These are phyloP conservation scores for Monosporascus sp. DNA, from an alignment of 2,329 filamentous ascomycete genomes.

Conservation along the genomic window DNA sequence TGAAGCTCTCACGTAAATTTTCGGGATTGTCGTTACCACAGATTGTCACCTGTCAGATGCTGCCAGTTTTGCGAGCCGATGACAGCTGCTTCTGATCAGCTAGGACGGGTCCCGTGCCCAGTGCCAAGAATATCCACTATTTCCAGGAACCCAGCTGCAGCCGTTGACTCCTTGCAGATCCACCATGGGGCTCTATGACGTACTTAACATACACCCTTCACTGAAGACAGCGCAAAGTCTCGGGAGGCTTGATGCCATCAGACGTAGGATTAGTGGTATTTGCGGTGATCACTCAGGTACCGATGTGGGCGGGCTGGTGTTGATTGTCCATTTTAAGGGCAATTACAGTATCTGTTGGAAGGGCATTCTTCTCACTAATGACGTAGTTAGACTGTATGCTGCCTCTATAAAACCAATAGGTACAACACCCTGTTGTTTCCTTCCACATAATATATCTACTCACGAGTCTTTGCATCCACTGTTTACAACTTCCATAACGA, in stretches of 20 bases:
- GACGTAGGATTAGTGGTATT: too few species aligned
- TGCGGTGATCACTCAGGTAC: too few species aligned
- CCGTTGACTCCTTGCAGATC: not conserved
- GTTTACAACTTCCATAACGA: too few species aligned
- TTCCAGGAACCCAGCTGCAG: not conserved
- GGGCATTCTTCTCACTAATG: not conserved
- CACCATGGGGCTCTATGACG: not conserved
- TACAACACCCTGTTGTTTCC: too few species aligned
- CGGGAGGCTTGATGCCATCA: not conserved
- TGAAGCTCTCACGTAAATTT: not conserved
- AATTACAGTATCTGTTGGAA: not conserved
- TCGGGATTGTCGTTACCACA: not conserved
- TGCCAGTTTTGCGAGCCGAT: not conserved
- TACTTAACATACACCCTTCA: not conserved
- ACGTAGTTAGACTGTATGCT: not conserved
- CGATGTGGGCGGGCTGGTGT: too few species aligned
- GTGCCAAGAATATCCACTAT: not conserved
- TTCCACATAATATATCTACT: too few species aligned
- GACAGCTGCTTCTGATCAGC: not conserved
- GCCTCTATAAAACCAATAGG: too few species aligned
- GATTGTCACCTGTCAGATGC: not conserved
- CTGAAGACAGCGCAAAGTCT: not conserved
- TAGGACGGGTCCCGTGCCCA: accelerated
- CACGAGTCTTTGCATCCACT: too few species aligned
- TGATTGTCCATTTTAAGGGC: not conserved